Evolutionary conservation across 164 flowering plant species (phyloP), one percentile per base, ranked within the genome.

Genomic region (Tetrastigma voinierianum): DNA sequence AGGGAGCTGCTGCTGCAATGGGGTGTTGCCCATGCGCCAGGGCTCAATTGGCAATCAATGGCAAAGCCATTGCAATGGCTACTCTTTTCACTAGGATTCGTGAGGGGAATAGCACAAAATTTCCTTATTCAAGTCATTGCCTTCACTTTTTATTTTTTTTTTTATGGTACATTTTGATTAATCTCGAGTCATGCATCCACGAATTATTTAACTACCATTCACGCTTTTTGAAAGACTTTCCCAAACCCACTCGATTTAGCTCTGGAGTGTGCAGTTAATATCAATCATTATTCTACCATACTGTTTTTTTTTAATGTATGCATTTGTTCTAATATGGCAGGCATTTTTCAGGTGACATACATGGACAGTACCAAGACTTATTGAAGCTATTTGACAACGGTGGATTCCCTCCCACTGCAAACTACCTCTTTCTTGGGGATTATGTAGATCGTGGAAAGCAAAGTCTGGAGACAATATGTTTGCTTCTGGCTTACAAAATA

Each of bases 381-480:
- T 60, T 82, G 45, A 80, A 81, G 72, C 64, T 84, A 45, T 84
- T 84, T 63, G 83, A 82, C 21, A 68, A 70, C 47, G 86, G 88
- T 11, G 88, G 86, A 51, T 82, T 78, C 61, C 88, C 88, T 62
- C 88, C 88, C 60, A 11, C 84, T 53, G 77, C 84, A 63, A 82
- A 64, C 77, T 82, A 84, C 62, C 83, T 84, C 46, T 84, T 84
- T 66, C 86, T 84, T 32, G 87, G 87, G 4, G 87, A 84, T 65
- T 84, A 84, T 47, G 87, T 84, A 13, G 87, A 84, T 62, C 57
- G 88, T 51, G 88, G 88, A 58, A 82, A 78, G 81, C 84, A 84
- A 57, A 84, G 88, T 59, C 69, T 84, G 67, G 88, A 84, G 70
- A 84, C 88, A 8, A 82, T 82, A 64, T 84, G 88, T 64, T 78